Base-by-base conservation (phyloP, 352 stramenopile species). In the Phytophthora hybrid region DNA sequence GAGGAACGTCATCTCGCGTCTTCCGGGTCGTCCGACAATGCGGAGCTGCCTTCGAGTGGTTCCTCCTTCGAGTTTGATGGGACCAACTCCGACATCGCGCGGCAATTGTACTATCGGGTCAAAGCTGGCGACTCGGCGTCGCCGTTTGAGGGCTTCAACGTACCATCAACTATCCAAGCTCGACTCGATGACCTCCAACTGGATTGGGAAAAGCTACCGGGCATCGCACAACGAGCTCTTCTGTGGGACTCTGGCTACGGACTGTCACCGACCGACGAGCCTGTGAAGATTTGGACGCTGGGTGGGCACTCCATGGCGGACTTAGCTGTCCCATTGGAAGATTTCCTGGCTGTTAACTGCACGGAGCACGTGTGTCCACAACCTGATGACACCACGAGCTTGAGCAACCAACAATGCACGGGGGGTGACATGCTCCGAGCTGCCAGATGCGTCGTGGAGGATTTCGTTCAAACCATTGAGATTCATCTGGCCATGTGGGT, bases 51-150 rank as follows among this genome's bases (percentile, higher is more conserved):
- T n/a, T 34, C 51, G 51, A 57, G 26, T 31, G 37, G 53, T 18
- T 26, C 47, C 52, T 61, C 51, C 23, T 75, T 75, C 31, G 19
- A 26, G 0, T 75, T 71, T 23, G 66, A 78, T n/a, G 71, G 66
- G 18, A 58, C 52, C 14, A 75, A 73, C 49, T 84, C 71, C 37
- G 68, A 69, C 51, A 46, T 76, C 14, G 61, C 73, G 4, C 51
- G 26, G 19, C 51, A 57, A 34, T 23, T 57, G 21, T 57, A 57
- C 51, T 37, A 37, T 23, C 51, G 51, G 1, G 21, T 11, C 51
- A 32, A 57, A 34, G 51, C 51, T 23, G 51, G 51, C 26, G 51
- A 34, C 51, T 13, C 9, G 10, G 47, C 19, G 9, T 54, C 47
- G 4, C 47, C 18, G n/a, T 18, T 54, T 13, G 19, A 54, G 19